Evolutionary conservation across 305 asterid species (phyloP).

Genomic region (Fraxinus platypoda): DNA sequence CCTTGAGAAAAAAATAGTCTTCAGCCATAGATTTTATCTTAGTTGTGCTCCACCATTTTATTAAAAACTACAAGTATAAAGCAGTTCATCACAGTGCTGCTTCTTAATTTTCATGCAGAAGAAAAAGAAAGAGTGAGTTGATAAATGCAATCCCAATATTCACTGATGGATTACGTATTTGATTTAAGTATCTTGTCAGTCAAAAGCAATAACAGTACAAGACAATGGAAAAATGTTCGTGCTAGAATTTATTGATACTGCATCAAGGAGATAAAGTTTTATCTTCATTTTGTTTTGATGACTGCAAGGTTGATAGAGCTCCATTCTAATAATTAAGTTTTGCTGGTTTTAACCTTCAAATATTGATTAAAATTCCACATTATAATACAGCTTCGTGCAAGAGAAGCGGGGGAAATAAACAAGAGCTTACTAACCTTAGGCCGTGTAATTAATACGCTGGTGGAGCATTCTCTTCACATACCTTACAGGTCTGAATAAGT

Average conservation of each 20-base stretch:
- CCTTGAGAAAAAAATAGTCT: neutral
- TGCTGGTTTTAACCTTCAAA: slow-evolving; percentile 11
- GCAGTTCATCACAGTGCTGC: neutral
- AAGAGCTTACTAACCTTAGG: slow-evolving; percentile 85
- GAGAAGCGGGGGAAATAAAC: slow-evolving; percentile 93
- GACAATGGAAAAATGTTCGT: neutral
- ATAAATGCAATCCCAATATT: neutral
- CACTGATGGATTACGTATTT: neutral
- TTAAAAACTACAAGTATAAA: no score
- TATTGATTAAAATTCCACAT: slow-evolving; percentile 6
- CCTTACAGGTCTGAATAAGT: slow-evolving; percentile 68
- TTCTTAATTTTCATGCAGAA: neutral
- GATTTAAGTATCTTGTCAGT: neutral
- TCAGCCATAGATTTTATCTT: neutral
- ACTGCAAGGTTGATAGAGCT: neutral
- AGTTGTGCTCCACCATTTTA: neutral
- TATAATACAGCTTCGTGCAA: slow-evolving; percentile 68
- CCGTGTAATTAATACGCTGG: slow-evolving; percentile 76
- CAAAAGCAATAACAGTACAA: neutral
- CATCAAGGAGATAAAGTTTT: neutral
- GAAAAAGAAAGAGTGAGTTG: neutral
- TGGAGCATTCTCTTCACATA: slow-evolving; percentile 75
- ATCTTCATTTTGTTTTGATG: neutral
- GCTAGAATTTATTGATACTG: neutral
- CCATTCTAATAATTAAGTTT: neutral